Evolutionary conservation across 768 basidiomycete species (phyloP).

Genomic region (Fomitopsis serialis): DNA sequence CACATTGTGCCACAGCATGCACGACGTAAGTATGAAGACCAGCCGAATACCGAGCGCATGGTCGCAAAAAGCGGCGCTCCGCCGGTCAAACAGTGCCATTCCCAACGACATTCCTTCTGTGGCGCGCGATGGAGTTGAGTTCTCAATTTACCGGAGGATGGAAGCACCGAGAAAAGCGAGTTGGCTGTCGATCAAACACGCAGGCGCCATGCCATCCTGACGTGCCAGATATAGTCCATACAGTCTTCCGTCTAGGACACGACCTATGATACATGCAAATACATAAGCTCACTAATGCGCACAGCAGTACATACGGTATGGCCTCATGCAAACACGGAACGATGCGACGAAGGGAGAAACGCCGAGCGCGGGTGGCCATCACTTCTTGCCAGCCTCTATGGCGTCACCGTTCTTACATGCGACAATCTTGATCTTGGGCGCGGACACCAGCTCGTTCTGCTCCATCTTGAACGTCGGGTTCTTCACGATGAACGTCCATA

Average conservation of each 20-base stretch:
- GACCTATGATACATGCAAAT: slow-evolving; percentile 1
- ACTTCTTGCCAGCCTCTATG: slow-evolving; percentile 80
- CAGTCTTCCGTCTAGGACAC: not conserved
- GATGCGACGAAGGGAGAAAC: not conserved
- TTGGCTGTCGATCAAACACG: too few species aligned
- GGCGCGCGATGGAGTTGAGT: too few species aligned
- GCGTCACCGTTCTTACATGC: slow-evolving; percentile 96
- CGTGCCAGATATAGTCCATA: not conserved
- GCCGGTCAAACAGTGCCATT: too few species aligned
- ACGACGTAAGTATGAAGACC: too few species aligned
- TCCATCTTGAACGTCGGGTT: slow-evolving; percentile 96
- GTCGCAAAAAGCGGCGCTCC: too few species aligned
- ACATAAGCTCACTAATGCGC: not conserved
- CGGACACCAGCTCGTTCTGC: slow-evolving; percentile 67
- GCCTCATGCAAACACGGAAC: not conserved
- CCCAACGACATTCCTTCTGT: too few species aligned
- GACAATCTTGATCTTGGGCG: slow-evolving; percentile 91
- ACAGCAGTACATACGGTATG: not conserved
- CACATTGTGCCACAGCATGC: too few species aligned
- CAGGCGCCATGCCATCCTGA: too few species aligned
- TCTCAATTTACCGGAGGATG: too few species aligned
- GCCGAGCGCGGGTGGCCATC: not conserved
- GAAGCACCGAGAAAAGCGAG: too few species aligned
- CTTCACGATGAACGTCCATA: slow-evolving; percentile 98
- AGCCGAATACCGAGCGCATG: too few species aligned